Evolutionary conservation across 768 basidiomycete species (phyloP).

Genomic region (Russula emetica): DNA sequence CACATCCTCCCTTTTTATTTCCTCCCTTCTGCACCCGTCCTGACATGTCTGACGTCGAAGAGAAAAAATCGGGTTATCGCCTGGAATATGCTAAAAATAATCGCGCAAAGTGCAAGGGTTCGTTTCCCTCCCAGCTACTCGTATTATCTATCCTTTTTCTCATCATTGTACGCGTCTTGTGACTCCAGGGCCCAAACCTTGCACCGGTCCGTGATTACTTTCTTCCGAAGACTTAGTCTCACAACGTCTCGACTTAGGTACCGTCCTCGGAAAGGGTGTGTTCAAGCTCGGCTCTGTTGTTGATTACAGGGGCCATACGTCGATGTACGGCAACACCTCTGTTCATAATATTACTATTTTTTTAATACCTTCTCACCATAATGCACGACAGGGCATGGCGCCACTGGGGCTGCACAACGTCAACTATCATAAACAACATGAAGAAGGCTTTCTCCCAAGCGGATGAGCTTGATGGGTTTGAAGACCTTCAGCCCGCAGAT

Average conservation of each 20-base stretch:
- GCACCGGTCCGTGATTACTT: constrained; percentile 46
- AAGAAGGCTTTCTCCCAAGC: constrained; percentile 55
- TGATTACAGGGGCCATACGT: constrained; percentile 65
- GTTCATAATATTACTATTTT: neutral
- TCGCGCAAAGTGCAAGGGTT: constrained; percentile 78
- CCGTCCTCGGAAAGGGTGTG: constrained; percentile 63
- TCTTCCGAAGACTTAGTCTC: constrained; percentile 11
- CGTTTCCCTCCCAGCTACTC: constrained; percentile 30
- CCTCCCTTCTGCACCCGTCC: constrained; percentile 4
- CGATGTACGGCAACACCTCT: constrained; percentile 48
- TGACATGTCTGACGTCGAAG: constrained; percentile 39
- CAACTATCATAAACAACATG: constrained; percentile 64
- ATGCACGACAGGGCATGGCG: constrained; percentile 59
- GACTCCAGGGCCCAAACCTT: constrained; percentile 68
- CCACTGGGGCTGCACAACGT: constrained; percentile 86
- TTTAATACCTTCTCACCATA: no score
- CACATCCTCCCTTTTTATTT: constrained; percentile 23
- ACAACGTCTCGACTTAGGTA: constrained; percentile 46
- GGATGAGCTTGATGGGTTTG: constrained; percentile 81
- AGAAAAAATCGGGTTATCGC: constrained; percentile 63
- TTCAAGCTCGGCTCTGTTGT: constrained; percentile 72
- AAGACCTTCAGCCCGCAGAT: constrained; percentile 64
- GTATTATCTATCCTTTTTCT: constrained; percentile 29
- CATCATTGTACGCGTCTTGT: constrained; percentile 30
- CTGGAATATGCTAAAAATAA: constrained; percentile 68